phyloP scores from a whole-genome alignment of 129 eudicot genomes.

The Artemisia annua region DNA sequence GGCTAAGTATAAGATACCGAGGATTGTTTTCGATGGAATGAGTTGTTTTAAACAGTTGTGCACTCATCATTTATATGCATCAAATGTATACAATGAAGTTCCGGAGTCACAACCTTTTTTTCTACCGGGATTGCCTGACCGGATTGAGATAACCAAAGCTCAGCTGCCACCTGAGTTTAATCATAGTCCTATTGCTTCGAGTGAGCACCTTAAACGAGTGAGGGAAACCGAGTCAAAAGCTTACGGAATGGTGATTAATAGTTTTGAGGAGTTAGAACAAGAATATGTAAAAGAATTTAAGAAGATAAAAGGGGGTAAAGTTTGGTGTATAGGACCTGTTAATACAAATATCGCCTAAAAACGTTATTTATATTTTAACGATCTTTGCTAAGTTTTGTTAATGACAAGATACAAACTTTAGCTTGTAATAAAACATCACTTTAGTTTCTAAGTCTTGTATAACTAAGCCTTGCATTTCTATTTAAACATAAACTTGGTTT shows the following conservation, averaged over 20 bases:
- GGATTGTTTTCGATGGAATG: conserved; percentile 54
- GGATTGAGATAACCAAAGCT: conserved; percentile 40
- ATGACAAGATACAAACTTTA: no score
- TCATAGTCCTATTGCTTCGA: background rate
- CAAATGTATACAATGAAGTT: conserved; percentile 18
- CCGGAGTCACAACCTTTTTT: conserved; percentile 36
- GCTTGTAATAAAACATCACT: no score
- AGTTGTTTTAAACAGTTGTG: conserved; percentile 54
- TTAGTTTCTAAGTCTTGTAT: no score
- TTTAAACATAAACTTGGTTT: no score
- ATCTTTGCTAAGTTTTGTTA: no score
- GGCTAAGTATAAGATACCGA: conserved; percentile 37
- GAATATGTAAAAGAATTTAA: conserved; percentile 44
- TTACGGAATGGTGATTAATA: conserved; percentile 51
- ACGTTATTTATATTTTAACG: no score
- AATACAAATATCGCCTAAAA: no score
- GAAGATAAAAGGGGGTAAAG: conserved; percentile 40
- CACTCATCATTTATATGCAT: conserved; percentile 29
- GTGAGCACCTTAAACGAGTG: conserved; percentile 25
- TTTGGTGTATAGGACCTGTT: conserved; percentile 86
- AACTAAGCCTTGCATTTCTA: no score
- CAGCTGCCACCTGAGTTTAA: conserved; percentile 45
- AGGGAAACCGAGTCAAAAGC: conserved; percentile 32
- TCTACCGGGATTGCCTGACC: conserved; percentile 59
- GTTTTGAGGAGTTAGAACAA: conserved; percentile 61